Percentiles rank a stretch among this genome's conserved stretches.
Evolutionary conservation across 2,329 filamentous ascomycete species (phyloP).

Genomic region (Claviceps digitariae): DNA sequence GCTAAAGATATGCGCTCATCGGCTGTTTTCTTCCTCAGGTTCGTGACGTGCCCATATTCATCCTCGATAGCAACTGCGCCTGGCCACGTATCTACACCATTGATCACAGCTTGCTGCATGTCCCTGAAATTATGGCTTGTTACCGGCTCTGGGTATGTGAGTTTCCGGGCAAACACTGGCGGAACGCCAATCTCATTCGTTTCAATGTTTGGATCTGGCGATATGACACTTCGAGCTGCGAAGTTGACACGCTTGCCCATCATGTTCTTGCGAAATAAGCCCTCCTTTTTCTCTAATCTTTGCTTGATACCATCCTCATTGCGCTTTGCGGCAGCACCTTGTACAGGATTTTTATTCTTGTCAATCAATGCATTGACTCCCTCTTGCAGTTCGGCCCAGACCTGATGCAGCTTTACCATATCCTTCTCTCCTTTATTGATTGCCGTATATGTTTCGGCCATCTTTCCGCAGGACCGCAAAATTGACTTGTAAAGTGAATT

Average conservation of each 20-base stretch:
- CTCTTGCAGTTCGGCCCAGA: slow-evolving; percentile 76
- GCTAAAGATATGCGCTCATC: slow-evolving; percentile 83
- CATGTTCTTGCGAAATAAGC: slow-evolving; percentile 98
- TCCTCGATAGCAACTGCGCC: slow-evolving; percentile 92
- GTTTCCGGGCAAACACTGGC: slow-evolving; percentile 89
- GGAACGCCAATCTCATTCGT: slow-evolving; percentile 98
- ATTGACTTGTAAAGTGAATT: slow-evolving; percentile 83
- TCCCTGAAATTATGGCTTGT: slow-evolving; percentile 96
- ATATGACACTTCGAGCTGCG: slow-evolving; percentile 93
- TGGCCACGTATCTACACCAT: slow-evolving; percentile 86
- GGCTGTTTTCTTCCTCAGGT: slow-evolving; percentile 69
- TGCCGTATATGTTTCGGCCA: slow-evolving; percentile 52
- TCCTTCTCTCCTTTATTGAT: slow-evolving; percentile 32
- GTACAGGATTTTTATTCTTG: slow-evolving; percentile 69
- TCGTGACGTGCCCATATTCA: slow-evolving; percentile 84
- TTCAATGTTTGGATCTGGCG: slow-evolving; percentile 95
- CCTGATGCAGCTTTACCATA: slow-evolving; percentile 65
- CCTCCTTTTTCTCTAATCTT: slow-evolving; percentile 95
- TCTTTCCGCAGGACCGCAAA: slow-evolving; percentile 57
- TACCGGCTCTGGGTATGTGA: slow-evolving; percentile 94
- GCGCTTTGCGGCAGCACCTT: slow-evolving; percentile 61
- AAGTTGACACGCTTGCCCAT: slow-evolving; percentile 99
- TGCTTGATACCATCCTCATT: slow-evolving; percentile 96
- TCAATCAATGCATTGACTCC: slow-evolving; percentile 88
- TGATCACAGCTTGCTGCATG: slow-evolving; percentile 90